Evolutionary conservation across 441 rosid genomes (phyloP).

Genomic region (Mallotus japonicus): DNA sequence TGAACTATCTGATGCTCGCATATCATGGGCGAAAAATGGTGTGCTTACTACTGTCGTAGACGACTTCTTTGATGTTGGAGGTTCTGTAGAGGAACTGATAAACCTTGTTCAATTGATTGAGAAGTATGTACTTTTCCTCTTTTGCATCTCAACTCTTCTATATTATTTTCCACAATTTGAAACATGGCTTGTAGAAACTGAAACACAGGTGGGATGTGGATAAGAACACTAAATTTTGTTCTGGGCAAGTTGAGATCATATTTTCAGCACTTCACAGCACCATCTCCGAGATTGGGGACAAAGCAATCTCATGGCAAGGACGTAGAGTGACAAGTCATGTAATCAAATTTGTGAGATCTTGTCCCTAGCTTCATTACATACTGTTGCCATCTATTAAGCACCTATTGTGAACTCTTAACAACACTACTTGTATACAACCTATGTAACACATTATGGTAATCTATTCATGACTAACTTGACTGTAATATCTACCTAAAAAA

Average conservation of each 20-base stretch:
- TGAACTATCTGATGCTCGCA: constrained; percentile 71
- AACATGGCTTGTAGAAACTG: constrained; percentile 11
- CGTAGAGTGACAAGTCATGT: constrained; percentile 48
- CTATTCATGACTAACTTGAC: background rate
- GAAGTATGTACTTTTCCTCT: constrained; percentile 36
- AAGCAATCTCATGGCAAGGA: constrained; percentile 63
- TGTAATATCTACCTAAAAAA: no score
- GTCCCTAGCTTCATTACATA: background rate
- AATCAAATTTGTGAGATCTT: constrained; percentile 45
- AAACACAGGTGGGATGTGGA: constrained; percentile 62
- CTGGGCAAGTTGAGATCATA: constrained; percentile 73
- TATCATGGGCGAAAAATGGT: constrained; percentile 84
- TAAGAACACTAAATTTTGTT: constrained; percentile 42
- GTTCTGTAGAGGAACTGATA: constrained; percentile 61
- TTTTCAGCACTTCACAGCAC: constrained; percentile 66
- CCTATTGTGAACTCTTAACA: background rate
- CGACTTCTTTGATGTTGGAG: constrained; percentile 84
- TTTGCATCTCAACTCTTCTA: constrained; percentile 11
- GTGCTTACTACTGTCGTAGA: constrained; percentile 82
- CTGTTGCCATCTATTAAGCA: background rate
- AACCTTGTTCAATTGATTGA: constrained; percentile 62
- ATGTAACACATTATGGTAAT: no score
- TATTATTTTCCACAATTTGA: constrained; percentile 11
- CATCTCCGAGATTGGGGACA: constrained; percentile 64
- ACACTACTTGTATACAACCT: no score